Evolutionary conservation across 495 filamentous ascomycete species (phyloP), one percentile per base, ranked within the genome.

Genomic region (Schizothecium vesticola): DNA sequence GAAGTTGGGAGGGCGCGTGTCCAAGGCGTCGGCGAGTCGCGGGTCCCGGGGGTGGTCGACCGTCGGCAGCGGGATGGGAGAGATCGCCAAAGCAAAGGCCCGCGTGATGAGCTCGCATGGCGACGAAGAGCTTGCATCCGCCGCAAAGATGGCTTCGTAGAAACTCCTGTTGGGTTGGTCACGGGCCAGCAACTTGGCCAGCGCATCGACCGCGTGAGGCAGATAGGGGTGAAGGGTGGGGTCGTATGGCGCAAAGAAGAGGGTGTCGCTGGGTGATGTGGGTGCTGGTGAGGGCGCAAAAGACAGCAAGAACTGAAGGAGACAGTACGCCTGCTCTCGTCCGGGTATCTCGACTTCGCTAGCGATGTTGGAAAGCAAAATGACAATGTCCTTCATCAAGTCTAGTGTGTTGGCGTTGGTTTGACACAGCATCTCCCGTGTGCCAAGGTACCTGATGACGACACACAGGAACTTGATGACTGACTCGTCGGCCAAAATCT

Each of bases 371-470:
- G 93, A 95, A 51, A 99, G 82, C 65, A 93, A 90, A 56, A 90
- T 90, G 66, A 98, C 87, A 16, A 93, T 83, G 78, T 99, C 95
- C 78, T 99, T 99, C 91, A 96, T 96, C 72, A 99, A 92, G 76
- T 99, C 94, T 73, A 96, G 78, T 5, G 91, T 94, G 78, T 97
- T 95, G 68, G 82, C 80, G 70, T 94, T 82, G 8, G 87, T 91
- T 22, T 93, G 88, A 57, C 97, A 80, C 55, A 97, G 84, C 84
- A 92, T 89, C 71, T 92, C 90, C n/a, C 92, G 89, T 4, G 94
- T 97, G 51, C 95, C 94, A 29, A 99, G 83, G 70, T 92, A 91
- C 57, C 92, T 85, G 71, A 97, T 94, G 33, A 93, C 85, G 23
- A 87, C 86, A 25, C 91, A 91, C 56, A 96, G 78, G 72, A 96